Conservation (phyloP, 148 eudicot species). For the Rhododendron molle region DNA sequence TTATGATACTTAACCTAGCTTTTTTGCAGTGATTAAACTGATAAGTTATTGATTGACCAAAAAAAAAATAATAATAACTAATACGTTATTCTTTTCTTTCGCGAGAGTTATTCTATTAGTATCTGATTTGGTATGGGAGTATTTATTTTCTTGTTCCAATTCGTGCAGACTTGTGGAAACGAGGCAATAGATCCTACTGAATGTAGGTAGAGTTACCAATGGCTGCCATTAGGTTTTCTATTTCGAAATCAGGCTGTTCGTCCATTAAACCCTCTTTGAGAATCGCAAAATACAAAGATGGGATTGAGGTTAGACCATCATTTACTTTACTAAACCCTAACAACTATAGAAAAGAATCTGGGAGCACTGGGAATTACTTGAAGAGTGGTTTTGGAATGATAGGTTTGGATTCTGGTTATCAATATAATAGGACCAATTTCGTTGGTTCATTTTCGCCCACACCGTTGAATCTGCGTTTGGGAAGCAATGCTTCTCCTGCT, state of each 20-base stretch:
- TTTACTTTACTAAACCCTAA: slow-evolving; percentile 23
- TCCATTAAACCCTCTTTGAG: slow-evolving; percentile 14
- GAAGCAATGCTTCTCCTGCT: slow-evolving; percentile 24
- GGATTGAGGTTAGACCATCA: slow-evolving; percentile 26
- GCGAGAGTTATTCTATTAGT: not conserved
- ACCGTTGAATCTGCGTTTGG: slow-evolving; percentile 20
- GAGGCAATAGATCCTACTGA: not conserved
- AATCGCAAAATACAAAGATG: slow-evolving; percentile 11
- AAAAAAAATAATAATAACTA: not conserved
- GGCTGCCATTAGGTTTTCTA: slow-evolving; percentile 49
- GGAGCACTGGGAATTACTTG: slow-evolving; percentile 1
- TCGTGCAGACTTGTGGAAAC: slow-evolving; percentile 12
- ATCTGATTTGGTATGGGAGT: not conserved
- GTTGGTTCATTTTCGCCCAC: slow-evolving; percentile 28
- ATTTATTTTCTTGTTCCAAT: not conserved
- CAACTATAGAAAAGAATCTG: slow-evolving; percentile 24
- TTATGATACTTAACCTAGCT: not conserved
- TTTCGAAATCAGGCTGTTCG: slow-evolving; percentile 34
- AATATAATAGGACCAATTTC: slow-evolving; percentile 19
- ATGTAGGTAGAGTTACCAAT: slow-evolving; percentile 15
- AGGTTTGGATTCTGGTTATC: slow-evolving; percentile 18
- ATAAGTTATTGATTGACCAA: not conserved
- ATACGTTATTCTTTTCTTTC: not conserved
- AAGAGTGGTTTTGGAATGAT: slow-evolving; percentile 18
- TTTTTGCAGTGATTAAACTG: not conserved